These are phyloP conservation scores for Penicillium sp. DNA, from an alignment of 2,329 filamentous ascomycete genomes.

Conservation along the genomic window DNA sequence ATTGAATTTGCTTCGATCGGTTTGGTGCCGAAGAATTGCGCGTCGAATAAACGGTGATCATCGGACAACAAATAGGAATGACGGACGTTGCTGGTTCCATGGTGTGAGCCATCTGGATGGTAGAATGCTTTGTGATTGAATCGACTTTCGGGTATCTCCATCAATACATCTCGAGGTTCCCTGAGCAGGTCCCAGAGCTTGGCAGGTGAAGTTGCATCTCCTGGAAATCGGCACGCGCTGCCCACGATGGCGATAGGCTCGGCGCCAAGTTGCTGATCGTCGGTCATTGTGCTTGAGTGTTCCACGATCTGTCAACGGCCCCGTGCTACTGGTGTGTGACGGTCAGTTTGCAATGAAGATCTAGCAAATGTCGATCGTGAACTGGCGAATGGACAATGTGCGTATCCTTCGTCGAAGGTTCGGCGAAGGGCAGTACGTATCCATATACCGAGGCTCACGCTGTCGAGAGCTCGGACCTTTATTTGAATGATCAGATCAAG, in stretches of 20 bases:
- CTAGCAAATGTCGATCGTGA: conserved; percentile 4
- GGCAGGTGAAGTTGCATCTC: conserved; percentile 21
- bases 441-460: conserved; percentile 3
- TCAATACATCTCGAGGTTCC: conserved; percentile 24
- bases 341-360: conserved; percentile 2
- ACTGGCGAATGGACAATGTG: conserved; percentile 1
- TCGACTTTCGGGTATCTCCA: conserved; percentile 19
- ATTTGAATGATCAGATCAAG: conserved; percentile 7
- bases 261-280: conserved; percentile 2
- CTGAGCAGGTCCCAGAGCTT: conserved; percentile 28
- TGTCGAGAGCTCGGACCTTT: conserved; percentile 2
- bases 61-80: conserved; percentile 26
- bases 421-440: conserved; percentile 10
- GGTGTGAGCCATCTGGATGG: conserved; percentile 22
- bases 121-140: conserved; percentile 25
- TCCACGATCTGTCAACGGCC: conserved; percentile 2
- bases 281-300: conserved; percentile 14
- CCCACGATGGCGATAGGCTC: conserved; percentile 30
- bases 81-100: conserved; percentile 26
- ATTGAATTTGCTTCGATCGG: conserved; percentile 31
- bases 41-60: conserved; percentile 25
- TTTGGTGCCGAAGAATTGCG: conserved; percentile 28
- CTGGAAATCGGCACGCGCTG: conserved; percentile 26
- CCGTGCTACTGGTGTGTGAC: conserved; percentile 7
- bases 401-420: background rate